A percentile compares a stretch with the other conserved stretches of the same genome.
Evolutionary conservation across 257 asterid species (phyloP).

Genomic region (Perilla frutescens): DNA sequence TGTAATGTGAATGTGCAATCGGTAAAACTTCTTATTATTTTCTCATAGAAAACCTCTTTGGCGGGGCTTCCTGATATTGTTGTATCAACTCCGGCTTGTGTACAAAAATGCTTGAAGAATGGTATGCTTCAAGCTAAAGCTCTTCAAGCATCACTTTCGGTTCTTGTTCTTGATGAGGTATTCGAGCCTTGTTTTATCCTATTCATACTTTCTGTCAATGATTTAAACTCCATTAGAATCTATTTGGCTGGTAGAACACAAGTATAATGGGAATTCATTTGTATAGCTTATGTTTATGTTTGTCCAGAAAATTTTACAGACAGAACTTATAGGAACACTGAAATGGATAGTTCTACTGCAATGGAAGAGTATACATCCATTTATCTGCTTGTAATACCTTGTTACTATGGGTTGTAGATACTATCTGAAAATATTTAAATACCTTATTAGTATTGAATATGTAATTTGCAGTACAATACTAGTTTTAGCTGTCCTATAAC

Average conservation of each 20-base stretch:
- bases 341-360: not conserved
- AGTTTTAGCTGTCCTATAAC: not conserved
- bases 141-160: slow-evolving; percentile 81
- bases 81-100: slow-evolving; percentile 91
- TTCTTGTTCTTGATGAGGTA: slow-evolving; percentile 95
- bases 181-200: slow-evolving; percentile 21
- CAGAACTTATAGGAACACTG: not conserved
- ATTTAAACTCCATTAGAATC: not conserved
- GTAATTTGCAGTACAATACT: not conserved
- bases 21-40: not conserved
- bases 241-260: slow-evolving; percentile 2
- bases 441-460: not conserved
- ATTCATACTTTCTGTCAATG: slow-evolving; percentile 1
- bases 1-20: not conserved
- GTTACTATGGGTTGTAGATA: not conserved
- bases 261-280: not conserved
- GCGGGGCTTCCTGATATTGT: slow-evolving; percentile 81
- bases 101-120: slow-evolving; percentile 64
- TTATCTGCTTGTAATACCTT: not conserved
- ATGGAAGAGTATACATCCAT: not conserved
- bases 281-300: not conserved
- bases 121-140: slow-evolving; percentile 66
- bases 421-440: not conserved
- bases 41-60: slow-evolving; percentile 68
- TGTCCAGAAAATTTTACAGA: not conserved